Percentiles rank a stretch among this genome's conserved stretches.
phyloP scores from a whole-genome alignment of 1,139 yeast genomes.

The Suhomyces chickasaworum region DNA sequence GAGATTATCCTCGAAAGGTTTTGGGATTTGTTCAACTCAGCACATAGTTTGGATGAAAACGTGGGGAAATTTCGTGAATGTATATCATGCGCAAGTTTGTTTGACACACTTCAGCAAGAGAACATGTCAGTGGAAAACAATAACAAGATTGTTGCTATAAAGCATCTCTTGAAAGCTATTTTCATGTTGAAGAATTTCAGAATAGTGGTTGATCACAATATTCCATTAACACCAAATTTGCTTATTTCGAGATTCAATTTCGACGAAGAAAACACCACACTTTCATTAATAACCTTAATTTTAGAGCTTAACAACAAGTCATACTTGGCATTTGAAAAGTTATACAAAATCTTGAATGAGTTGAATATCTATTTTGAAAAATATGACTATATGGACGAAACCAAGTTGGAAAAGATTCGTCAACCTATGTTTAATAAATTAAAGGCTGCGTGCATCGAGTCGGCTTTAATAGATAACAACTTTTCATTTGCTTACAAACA shows the following conservation, averaged over 20 bases:
- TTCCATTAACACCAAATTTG: constrained; percentile 32
- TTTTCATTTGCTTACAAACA: constrained; percentile 53
- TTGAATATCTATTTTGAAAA: constrained; percentile 35
- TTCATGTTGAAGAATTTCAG: constrained; percentile 37
- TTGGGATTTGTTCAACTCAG: constrained; percentile 56
- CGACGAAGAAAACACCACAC: constrained; percentile 4
- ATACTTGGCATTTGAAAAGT: constrained; percentile 49
- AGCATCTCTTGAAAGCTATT: constrained; percentile 35
- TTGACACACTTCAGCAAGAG: constrained; percentile 26
- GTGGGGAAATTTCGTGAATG: constrained; percentile 51
- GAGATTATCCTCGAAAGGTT: constrained; percentile 39
- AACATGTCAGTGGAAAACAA: constrained; percentile 17
- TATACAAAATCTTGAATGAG: constrained; percentile 45
- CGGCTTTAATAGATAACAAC: constrained; percentile 55
- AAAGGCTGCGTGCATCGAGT: constrained; percentile 57
- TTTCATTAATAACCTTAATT: constrained; percentile 37
- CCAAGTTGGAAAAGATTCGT: background rate
- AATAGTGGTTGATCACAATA: constrained; percentile 34
- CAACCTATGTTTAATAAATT: constrained; percentile 32
- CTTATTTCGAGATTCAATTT: constrained; percentile 26
- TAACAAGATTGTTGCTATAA: constrained; percentile 24
- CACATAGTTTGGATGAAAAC: constrained; percentile 51
- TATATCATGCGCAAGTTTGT: constrained; percentile 38
- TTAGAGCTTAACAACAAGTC: constrained; percentile 59
- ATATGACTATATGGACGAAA: background rate